Evolutionary conservation across 139 green algal species (phyloP), one percentile per base, ranked within the genome.

Genomic region (Volvox reticuliferus): DNA sequence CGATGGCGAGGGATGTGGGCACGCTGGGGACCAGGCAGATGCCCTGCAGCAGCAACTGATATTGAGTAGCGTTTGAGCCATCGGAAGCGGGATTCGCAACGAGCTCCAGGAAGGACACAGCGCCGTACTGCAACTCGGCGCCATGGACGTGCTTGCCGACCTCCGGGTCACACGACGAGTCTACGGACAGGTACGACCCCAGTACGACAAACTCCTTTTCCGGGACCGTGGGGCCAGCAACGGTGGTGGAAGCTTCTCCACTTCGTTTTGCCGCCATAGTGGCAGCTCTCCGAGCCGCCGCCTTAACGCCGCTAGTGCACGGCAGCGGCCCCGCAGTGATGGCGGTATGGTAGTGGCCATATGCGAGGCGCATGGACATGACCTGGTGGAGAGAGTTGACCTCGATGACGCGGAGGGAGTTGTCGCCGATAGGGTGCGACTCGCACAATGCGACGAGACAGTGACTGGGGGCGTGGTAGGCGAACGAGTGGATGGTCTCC

Each of bases 381-480:
- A 88, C 65, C 24, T 79, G 88, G 68, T 90, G 84, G 50, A 94
- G 55, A 26, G 82, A 89, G 78, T 92, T 84, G 5, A 62, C 88
- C 63, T 94, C 82, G 36, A 94, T 79, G 37, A 94, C 76, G 14
- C 92, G 88, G 75, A 94, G 69, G 71, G 32, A 76, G 61, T 85
- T 63, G 63, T 73, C 67, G 28, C 91, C 88, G 28, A 12, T 65
- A 33, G 63, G 82, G 18, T 18, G 30, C 33, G 73, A 76, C 62
- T 94, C 78, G 36, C 65, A 90, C 21, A 92, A 77, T 55, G 86
- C 82, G 55, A 92, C 32, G 1, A 89, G 65, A 78, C 92, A 94
- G 68, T 65, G 55, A 33, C 77, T 90, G 76, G 84, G 36, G 19
- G 88, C 20, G 69, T 94, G 92, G 88, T 88, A 89, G 67, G 68